Evolutionary conservation across 1,284 basidiomycete species (phyloP).

Genomic region (Trametes polyzona): DNA sequence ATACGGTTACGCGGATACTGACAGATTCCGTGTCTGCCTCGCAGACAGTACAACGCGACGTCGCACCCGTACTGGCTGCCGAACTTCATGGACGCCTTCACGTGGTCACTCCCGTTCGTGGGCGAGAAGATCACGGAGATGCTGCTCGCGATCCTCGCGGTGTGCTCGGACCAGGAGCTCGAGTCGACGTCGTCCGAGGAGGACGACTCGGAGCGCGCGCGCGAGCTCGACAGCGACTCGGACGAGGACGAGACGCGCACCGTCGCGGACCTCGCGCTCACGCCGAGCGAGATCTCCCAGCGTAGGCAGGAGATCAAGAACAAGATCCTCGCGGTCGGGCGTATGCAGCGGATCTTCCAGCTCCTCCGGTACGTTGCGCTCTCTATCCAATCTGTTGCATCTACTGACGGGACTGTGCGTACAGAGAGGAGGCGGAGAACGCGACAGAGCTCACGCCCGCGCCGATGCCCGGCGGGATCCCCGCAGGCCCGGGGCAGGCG

Average conservation of each 20-base stretch:
- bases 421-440: conserved; percentile 92
- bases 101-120: conserved; percentile 98
- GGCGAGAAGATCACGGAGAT: conserved; percentile 98
- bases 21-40: too few species aligned
- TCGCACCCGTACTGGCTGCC: conserved; percentile 93
- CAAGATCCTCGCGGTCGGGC: conserved; percentile 93
- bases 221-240: conserved; percentile 23
- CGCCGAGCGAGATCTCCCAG: conserved; percentile 45
- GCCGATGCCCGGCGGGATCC: conserved; percentile 29
- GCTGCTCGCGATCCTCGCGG: conserved; percentile 93
- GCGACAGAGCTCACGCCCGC: conserved; percentile 75
- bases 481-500: conserved; percentile 45
- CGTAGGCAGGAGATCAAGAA: conserved; percentile 88
- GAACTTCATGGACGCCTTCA: conserved; percentile 99
- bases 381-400: not conserved
- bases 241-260: conserved; percentile 44
- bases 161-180: conserved; percentile 94
- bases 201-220: conserved; percentile 34
- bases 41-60: conserved; percentile 87
- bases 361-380: conserved; percentile 69
- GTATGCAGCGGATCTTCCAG: conserved; percentile 91
- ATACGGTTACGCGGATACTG: not conserved
- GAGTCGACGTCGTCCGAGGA: conserved; percentile 57
- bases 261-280: conserved; percentile 39
- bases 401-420: not conserved